Base-by-base conservation (phyloP, 2,329 filamentous ascomycete genomes). In the Alternaria sp. region DNA sequence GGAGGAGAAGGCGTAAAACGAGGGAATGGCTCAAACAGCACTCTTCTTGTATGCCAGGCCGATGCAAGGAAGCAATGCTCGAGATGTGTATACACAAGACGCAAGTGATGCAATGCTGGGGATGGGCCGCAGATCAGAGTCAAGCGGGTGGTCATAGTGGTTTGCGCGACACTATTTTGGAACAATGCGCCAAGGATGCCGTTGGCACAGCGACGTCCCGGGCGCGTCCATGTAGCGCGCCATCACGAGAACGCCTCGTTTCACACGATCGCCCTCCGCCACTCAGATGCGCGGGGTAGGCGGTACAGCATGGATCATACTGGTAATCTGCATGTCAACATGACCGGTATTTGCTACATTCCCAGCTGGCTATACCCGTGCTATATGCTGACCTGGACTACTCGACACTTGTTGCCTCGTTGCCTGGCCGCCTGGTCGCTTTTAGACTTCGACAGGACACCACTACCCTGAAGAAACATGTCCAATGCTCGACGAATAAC, bases 61-160 rank as follows among this genome's bases (percentile, higher is more conserved):
- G 17, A 28, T 25, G 26, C 47, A 51, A 30, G 28, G 19, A 44
- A 43, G 53, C 57, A 52, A 58, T 47, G 44, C 49, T 36, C 47
- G 26, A 50, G 43, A 8, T 46, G 57, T 47, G 46, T 57, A 55
- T 43, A 60, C 62, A 61, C 62, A 45, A 49, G 59, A 62, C 52
- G 63, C 52, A 63, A 62, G 72, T 71, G 72, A 75, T 73, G 72
- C 69, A 73, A 71, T 69, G 59, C 71, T 71, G 62, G 59, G 30
- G 66, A 68, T 68, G 63, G 64, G 54, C 46, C 61, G 59, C 58
- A 57, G 62, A 59, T 68, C 60, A 54, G 62, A 55, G 64, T 67
- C 62, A 60, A 55, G 65, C 65, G 70, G 67, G 63, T 65, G 65
- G 67, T 69, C 68, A 62, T 66, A 65, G 62, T 60, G 57, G 50